Evolutionary conservation across 495 filamentous ascomycete species (phyloP), one percentile per base, ranked within the genome.

Genomic region (Aspergillus avenaceus): DNA sequence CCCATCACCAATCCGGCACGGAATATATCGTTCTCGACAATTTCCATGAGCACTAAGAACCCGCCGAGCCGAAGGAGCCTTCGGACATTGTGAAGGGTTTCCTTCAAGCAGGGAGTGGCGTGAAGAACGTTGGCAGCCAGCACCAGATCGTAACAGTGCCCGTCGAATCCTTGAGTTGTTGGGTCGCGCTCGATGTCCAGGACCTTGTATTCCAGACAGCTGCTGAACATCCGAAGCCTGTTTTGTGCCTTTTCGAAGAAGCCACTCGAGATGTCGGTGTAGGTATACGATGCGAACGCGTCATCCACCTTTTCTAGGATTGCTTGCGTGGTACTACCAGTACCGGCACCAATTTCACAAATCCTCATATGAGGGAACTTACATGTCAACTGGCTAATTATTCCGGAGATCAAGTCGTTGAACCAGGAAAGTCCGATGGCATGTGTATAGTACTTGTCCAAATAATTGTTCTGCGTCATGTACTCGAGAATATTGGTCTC

Each of bases 201-300:
- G 18, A 9, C 11, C 16, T 21, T 19, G 34, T 8, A 38, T 4
- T 1, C 12, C 34, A 38, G 18, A 2, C 16, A 6, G 34, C 9
- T 4, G 26, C 21, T 24, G 5, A 53, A 31, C 14, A 19, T 24
- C 5, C 13, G 14, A 9, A 62, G 42, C 0, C 18, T 12, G 6
- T 36, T 31, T 19, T 44, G 14, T 1, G 45, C 52, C 13, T 34
- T 28, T 19, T 43, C 29, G 25, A 55, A 55, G 38, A 55, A 55
- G 3, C 47, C 52, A 29, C 16, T 32, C 0, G 52, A 55, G 1
- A 55, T 44, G 22, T 55, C 52, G 18, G 52, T 55, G 18, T 28
- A 50, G 8, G 68, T 76, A 43, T 78, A 79, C 22, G 66, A 59
- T 1, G 47, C 42, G 31, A 37, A 58, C 19, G 38, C 8, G 9